Evolutionary conservation across 441 rosid species (phyloP).

Genomic region (Kokia cookei): DNA sequence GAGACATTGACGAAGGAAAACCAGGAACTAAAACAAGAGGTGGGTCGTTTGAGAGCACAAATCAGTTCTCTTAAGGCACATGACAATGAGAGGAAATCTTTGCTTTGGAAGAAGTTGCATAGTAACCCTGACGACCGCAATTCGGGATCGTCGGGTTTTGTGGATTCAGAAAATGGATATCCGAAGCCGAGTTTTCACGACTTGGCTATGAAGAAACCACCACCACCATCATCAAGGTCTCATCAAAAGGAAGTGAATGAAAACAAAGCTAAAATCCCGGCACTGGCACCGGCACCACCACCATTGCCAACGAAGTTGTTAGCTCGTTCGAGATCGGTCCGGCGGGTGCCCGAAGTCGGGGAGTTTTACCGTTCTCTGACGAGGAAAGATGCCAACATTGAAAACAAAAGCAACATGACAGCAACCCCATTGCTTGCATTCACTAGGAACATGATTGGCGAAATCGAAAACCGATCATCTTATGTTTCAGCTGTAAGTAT

Average conservation of each 20-base stretch:
- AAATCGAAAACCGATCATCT: constrained; percentile 84
- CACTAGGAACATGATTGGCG: constrained; percentile 80
- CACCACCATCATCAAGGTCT: constrained; percentile 21
- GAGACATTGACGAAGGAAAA: constrained; percentile 74
- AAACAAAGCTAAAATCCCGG: constrained; percentile 18
- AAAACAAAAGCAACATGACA: constrained; percentile 34
- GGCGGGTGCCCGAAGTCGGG: constrained; percentile 73
- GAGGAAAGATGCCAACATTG: constrained; percentile 44
- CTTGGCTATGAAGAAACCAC: constrained; percentile 23
- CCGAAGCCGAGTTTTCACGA: constrained; percentile 25
- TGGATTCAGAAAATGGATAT: constrained; percentile 20
- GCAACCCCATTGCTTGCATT: constrained; percentile 36
- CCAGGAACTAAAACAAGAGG: constrained; percentile 62
- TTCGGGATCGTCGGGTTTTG: constrained; percentile 31
- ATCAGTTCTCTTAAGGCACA: constrained; percentile 69
- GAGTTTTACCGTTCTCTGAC: constrained; percentile 81
- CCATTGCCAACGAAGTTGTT: constrained; percentile 55
- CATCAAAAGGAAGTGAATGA: constrained; percentile 15
- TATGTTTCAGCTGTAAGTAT: constrained; percentile 85
- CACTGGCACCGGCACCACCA: constrained; percentile 61
- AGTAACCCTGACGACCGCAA: constrained; percentile 38
- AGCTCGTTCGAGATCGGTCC: constrained; percentile 45
- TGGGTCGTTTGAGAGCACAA: constrained; percentile 57
- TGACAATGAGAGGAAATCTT: constrained; percentile 81
- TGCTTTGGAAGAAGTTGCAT: constrained; percentile 93